A percentile compares a stretch with the other conserved stretches of the same genome.
Conservation (phyloP, 306 rosid genomes). For the Senna tora region DNA sequence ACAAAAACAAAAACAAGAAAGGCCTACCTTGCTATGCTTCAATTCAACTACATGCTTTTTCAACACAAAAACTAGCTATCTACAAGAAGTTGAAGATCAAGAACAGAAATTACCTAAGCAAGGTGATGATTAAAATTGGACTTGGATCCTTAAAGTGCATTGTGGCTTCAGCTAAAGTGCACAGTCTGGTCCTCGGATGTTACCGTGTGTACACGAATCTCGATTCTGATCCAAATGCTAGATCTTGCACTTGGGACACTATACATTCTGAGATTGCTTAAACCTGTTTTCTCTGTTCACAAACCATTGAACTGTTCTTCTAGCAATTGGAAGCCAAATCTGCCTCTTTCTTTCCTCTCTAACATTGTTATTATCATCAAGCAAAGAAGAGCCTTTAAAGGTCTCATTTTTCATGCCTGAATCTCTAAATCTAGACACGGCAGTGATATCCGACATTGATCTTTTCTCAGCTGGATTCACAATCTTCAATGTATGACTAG, state of each 20-base stretch:
- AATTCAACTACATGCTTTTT: slow-evolving; percentile 27
- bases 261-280: slow-evolving; percentile 63
- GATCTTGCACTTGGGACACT: too few relatives aligned
- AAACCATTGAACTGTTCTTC: slow-evolving; percentile 90
- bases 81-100: slow-evolving; percentile 36
- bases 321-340: slow-evolving; percentile 86
- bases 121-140: slow-evolving; percentile 7
- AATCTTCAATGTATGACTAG: slow-evolving; percentile 42
- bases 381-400: slow-evolving; percentile 44
- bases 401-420: slow-evolving; percentile 45
- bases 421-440: slow-evolving; percentile 63
- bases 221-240: too few relatives aligned
- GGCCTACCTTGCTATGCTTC: slow-evolving; percentile 35
- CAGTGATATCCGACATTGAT: slow-evolving; percentile 84
- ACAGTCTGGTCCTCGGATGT: too few relatives aligned
- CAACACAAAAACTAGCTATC: slow-evolving; percentile 37
- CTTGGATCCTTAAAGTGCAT: too few relatives aligned
- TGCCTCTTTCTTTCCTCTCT: slow-evolving; percentile 70
- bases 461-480: slow-evolving; percentile 56
- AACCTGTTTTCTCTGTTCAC: slow-evolving; percentile 78
- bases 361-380: slow-evolving; percentile 47
- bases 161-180: too few relatives aligned
- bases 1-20: slow-evolving; percentile 35
- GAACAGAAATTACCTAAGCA: slow-evolving; percentile 30
- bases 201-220: too few relatives aligned